These are phyloP conservation scores for Lycium barbarum DNA, from an alignment of 257 asterid genomes.

Conservation along the genomic window DNA sequence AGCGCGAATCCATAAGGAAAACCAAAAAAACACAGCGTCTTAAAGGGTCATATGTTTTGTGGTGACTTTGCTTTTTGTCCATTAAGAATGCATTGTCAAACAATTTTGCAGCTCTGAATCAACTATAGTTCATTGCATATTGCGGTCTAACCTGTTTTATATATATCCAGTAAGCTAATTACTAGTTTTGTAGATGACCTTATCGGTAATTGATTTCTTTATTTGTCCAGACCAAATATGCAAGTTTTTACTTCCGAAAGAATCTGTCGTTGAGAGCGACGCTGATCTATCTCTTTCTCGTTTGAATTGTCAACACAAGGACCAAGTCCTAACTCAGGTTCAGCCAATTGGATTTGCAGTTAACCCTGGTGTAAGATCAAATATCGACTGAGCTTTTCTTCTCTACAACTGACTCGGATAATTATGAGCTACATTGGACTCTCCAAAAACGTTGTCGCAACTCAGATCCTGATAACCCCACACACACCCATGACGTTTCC, in stretches of 20 bases:
- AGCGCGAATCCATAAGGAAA: too few relatives aligned
- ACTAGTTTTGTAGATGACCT: background rate
- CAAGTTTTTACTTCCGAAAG: background rate
- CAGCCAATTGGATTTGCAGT: background rate
- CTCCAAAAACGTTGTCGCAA: too few relatives aligned
- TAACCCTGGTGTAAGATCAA: background rate
- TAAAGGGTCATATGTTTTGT: background rate
- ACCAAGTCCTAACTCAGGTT: background rate
- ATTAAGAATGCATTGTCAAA: background rate
- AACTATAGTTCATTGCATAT: background rate
- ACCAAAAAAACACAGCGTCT: too few relatives aligned
- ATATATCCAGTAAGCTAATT: background rate
- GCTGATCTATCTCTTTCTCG: background rate
- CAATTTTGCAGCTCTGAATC: background rate
- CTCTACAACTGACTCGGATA: background rate
- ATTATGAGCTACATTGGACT: too few relatives aligned
- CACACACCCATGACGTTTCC: too few relatives aligned
- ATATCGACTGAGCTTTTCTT: background rate
- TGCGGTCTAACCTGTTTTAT: background rate
- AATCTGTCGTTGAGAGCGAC: background rate
- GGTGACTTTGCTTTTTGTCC: background rate
- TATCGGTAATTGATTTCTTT: background rate
- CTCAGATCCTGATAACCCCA: too few relatives aligned
- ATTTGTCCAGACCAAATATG: background rate
- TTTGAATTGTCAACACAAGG: background rate